Evolutionary conservation across 345 rosid species (phyloP).

Genomic region (Moricandia arvensis): DNA sequence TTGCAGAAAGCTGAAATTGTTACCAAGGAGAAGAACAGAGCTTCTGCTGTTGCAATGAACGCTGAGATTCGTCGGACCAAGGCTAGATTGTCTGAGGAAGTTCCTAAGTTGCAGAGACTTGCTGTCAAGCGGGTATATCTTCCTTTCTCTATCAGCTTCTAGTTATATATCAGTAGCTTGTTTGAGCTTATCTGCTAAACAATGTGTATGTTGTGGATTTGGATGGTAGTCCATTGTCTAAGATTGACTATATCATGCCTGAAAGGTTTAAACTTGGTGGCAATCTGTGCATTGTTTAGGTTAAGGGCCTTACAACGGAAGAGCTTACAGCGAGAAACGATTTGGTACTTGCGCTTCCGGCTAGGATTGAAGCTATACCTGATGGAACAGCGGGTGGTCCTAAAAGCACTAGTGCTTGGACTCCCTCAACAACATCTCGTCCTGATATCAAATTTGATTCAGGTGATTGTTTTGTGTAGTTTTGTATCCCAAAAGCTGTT

Average conservation of each 20-base stretch:
- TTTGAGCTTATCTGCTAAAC: too few species aligned
- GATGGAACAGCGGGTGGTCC: slow-evolving; percentile 86
- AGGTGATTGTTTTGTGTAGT: slow-evolving; percentile 47
- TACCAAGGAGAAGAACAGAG: slow-evolving; percentile 74
- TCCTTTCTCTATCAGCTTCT: slow-evolving; percentile 15
- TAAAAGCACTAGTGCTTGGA: slow-evolving; percentile 72
- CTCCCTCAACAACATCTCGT: slow-evolving; percentile 64
- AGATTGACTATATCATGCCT: too few species aligned
- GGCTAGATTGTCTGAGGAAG: slow-evolving; percentile 83
- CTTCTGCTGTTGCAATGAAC: slow-evolving; percentile 84
- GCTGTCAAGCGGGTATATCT: slow-evolving; percentile 74
- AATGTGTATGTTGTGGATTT: too few species aligned
- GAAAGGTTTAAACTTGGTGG: too few species aligned
- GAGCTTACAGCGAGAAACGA: slow-evolving; percentile 90
- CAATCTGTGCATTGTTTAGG: slow-evolving; percentile 39
- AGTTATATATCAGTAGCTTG: neutral
- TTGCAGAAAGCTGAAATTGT: slow-evolving; percentile 83
- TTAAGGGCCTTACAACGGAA: slow-evolving; percentile 86
- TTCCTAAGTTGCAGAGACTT: slow-evolving; percentile 87
- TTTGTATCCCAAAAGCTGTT: neutral
- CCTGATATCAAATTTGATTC: slow-evolving; percentile 92
- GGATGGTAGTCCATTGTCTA: too few species aligned
- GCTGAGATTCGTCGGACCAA: slow-evolving; percentile 96
- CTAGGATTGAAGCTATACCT: slow-evolving; percentile 87
- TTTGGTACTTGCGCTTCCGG: slow-evolving; percentile 84